Evolutionary conservation across 352 stramenopile genomes (phyloP), one percentile per base, ranked within the genome.

Genomic region (Pythium dissotocum): DNA sequence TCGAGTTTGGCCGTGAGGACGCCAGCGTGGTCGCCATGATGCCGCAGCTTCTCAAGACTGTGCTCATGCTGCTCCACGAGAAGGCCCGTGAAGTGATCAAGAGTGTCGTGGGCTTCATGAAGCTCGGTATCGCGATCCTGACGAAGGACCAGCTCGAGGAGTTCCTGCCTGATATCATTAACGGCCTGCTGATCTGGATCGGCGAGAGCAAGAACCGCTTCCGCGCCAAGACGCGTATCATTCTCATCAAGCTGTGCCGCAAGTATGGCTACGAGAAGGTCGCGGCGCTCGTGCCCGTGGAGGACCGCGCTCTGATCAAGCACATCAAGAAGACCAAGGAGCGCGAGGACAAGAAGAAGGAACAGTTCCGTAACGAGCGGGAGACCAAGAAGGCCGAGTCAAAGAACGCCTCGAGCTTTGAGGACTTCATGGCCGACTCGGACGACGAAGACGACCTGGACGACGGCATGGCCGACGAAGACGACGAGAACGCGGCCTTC

Each of bases 271-370:
- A 97, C 79, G 94, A 98, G 9, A 77, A 89, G 30, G 77, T 99
- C 52, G 87, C 90, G 28, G 89, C 83, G 57, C 76, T 98, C 1
- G 88, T 98, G 56, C 94, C 96, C 0, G 80, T 90, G 38, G 90
- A 94, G 55, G 94, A 99, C 70, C 85, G 78, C 28, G 87, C 93
- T 35, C 70, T 99, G 33, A 95, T 99, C 63, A 97, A 91, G 67
- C 94, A 99, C 77, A 98, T 99, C 70, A 94, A 97, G 72, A 99
- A 98, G 84, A 93, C 97, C 7, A 94, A 93, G 44, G 91, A 98
- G 64, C 86, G 93, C 46, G 89, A 94, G 60, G 82, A 95, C 61
- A 93, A 93, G 74, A 93, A 93, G 69, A 94, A 96, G 44, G 69
- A 75, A 16, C 44, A 65, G 13, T 38, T 64, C 40, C 68, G 68